Evolutionary conservation across 2,329 filamentous ascomycete genomes (phyloP), one percentile per base, ranked within the genome.

Genomic region (Proliferodiscus dingleyae): DNA sequence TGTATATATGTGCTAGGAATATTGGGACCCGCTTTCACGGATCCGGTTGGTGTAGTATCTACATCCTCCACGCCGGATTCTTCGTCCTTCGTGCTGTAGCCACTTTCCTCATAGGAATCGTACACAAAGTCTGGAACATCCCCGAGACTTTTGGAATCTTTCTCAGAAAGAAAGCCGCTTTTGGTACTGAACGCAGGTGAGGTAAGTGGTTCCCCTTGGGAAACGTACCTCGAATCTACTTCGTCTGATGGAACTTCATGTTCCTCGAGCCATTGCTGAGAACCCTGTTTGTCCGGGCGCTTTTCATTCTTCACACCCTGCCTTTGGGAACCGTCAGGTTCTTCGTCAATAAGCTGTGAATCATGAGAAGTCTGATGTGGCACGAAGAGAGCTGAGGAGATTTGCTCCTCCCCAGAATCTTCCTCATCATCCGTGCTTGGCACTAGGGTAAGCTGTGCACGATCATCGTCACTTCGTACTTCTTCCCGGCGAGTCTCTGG

Each of bases 361-460:
- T 74, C 62, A 49, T 73, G 60, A 34, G 60, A 54, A 19, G 74
- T 75, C 57, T 87, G 81, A 68, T 91, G 87, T 33, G 87, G 87
- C 38, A 89, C 74, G 62, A 93, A 93, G 32, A 89, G 74, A 19
- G 87, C 87, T 24, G 86, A 91, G n/a, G 85, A 89, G 51, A 93
- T 89, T 65, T 91, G 87, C 64, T 93, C 87, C 62, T 87, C 82
- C 47, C 87, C 84, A 11, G 85, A 89, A 44, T 77, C 74, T 23
- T 76, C 72, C 38, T 77, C 75, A 19, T 77, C 74, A 16, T 63
- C 59, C 21, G 41, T 37, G 41, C 51, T 55, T 39, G 58, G 59
- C 18, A 46, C 28, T 8, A 46, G 46, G 6, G 50, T 47, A 7
- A 53, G 26, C 8, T 52, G 50, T 9, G 36, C 68, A 26, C 73